Evolutionary conservation across 768 basidiomycete genomes (phyloP), one percentile per base, ranked within the genome.

Genomic region (Suillus bovinus): DNA sequence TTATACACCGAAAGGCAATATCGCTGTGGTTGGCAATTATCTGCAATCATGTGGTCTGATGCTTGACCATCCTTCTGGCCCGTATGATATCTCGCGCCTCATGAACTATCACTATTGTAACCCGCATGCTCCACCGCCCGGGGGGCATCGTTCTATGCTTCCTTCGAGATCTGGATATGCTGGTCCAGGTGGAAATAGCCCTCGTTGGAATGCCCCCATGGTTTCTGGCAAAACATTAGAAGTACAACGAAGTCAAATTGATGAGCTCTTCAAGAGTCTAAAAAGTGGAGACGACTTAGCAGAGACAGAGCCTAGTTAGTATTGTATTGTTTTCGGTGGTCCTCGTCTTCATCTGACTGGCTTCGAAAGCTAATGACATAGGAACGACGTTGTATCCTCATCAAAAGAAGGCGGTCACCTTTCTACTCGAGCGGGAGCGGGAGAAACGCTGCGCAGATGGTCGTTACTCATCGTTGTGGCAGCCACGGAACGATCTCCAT

Each of bases 381-480:
- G 90, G 89, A 41, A 97, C 97, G 24, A 82, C 78, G 53, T 80
- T 99, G 9, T 99, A 99, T 77, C 94, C 96, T 22, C 97, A 99
- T 80, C 97, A 99, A 78, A 96, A 95, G 78, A 96, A 96, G 75
- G 97, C 96, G 27, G 81, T 99, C 22, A 94, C 96, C 2, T 99
- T 99, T 76, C 80, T 99, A 56, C 81, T 98, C 22, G 93, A 97
- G 70, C 85, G 97, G 72, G 88, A 91, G 74, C 82, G 86, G 64
- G 91, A 93, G 75, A 81, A 77, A 64, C 72, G 76, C 38, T 79
- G 80, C 41, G 68, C 76, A 49, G 82, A 85, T 75, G 91, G 90
- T 67, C 82, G 76, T 64, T 84, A 82, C 68, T 86, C 88, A 16
- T 88, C 90, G 9, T 73, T 94, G 44, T 94, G 91, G 91, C 87